These are phyloP conservation scores for Alternaria novae-zelandiae DNA, from an alignment of 2,329 filamentous ascomycete species.

Conservation along the genomic window DNA sequence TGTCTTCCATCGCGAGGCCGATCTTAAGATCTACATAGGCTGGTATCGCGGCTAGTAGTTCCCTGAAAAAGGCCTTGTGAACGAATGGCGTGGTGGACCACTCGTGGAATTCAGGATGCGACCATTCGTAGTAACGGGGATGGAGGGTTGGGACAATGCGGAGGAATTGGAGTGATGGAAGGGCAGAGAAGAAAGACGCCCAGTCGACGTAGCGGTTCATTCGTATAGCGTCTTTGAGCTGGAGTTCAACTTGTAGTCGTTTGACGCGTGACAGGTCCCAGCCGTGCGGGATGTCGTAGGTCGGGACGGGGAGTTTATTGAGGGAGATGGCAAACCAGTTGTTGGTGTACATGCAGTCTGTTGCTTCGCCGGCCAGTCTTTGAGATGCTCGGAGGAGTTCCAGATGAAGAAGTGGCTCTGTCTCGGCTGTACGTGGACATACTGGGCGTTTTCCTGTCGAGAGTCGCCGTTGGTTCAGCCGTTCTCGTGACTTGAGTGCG, in stretches of 20 bases:
- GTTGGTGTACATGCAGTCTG: slow-evolving; percentile 34
- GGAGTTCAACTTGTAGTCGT: slow-evolving; percentile 33
- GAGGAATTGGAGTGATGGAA: slow-evolving; percentile 27
- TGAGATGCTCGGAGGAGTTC: slow-evolving; percentile 31
- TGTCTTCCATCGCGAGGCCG: slow-evolving; percentile 15
- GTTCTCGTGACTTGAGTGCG: slow-evolving; percentile 27
- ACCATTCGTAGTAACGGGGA: slow-evolving; percentile 39
- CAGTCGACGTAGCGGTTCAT: slow-evolving; percentile 44
- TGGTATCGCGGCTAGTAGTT: slow-evolving; percentile 31
- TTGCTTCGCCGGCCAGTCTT: slow-evolving; percentile 30
- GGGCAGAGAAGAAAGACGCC: slow-evolving; percentile 30
- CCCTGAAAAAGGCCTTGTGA: slow-evolving; percentile 39
- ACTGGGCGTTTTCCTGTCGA: slow-evolving; percentile 29
- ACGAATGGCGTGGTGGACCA: slow-evolving; percentile 34
- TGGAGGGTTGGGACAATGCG: slow-evolving; percentile 38
- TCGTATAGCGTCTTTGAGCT: slow-evolving; percentile 39
- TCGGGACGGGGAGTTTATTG: slow-evolving; percentile 27
- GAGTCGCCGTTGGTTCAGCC: slow-evolving; percentile 31
- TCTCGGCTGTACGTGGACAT: slow-evolving; percentile 11
- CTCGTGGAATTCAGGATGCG: slow-evolving; percentile 26
- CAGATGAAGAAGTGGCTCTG: slow-evolving; percentile 29
- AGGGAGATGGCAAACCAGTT: slow-evolving; percentile 40
- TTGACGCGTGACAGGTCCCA: slow-evolving; percentile 35
- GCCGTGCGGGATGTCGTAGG: slow-evolving; percentile 31
- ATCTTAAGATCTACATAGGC: slow-evolving; percentile 24